Percentiles rank a stretch among this genome's conserved stretches.
These are phyloP conservation scores for Peniophora sp. DNA, from an alignment of 1,284 basidiomycete genomes.

Conservation along the genomic window DNA sequence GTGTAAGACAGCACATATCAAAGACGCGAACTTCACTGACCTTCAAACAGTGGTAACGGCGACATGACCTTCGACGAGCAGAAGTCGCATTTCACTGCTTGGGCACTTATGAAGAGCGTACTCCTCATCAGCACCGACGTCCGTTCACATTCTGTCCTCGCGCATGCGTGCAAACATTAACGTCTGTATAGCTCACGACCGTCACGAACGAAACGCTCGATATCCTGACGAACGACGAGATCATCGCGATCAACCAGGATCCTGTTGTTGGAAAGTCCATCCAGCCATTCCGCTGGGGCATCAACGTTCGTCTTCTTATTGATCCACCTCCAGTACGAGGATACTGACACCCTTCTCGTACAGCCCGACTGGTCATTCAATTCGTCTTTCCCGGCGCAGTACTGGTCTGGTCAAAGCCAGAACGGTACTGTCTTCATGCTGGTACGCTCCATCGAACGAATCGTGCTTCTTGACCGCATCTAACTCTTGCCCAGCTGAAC, in stretches of 20 bases:
- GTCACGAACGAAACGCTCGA: slow-evolving; percentile 40
- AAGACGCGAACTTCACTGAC: too few relatives aligned
- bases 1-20: neutral
- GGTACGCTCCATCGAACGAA: slow-evolving; percentile 14
- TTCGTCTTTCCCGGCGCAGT: slow-evolving; percentile 38
- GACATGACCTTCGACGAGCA: slow-evolving; percentile 30
- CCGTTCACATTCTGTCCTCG: neutral
- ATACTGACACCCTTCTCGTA: slow-evolving; percentile 27
- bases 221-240: slow-evolving; percentile 54
- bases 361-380: slow-evolving; percentile 44
- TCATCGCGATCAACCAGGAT: slow-evolving; percentile 66
- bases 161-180: neutral
- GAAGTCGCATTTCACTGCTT: slow-evolving; percentile 40
- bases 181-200: slow-evolving; percentile 34
- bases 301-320: slow-evolving; percentile 31
- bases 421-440: slow-evolving; percentile 41
- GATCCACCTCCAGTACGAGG: slow-evolving; percentile 22
- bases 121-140: slow-evolving; percentile 34
- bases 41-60: slow-evolving; percentile 30
- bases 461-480: neutral
- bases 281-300: slow-evolving; percentile 62
- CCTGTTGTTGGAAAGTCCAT: slow-evolving; percentile 51
- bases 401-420: slow-evolving; percentile 42
- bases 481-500: slow-evolving; percentile 24
- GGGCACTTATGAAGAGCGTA: slow-evolving; percentile 41